phyloP scores from a whole-genome alignment of 208 protist species.

The Porcisia hertigi region DNA sequence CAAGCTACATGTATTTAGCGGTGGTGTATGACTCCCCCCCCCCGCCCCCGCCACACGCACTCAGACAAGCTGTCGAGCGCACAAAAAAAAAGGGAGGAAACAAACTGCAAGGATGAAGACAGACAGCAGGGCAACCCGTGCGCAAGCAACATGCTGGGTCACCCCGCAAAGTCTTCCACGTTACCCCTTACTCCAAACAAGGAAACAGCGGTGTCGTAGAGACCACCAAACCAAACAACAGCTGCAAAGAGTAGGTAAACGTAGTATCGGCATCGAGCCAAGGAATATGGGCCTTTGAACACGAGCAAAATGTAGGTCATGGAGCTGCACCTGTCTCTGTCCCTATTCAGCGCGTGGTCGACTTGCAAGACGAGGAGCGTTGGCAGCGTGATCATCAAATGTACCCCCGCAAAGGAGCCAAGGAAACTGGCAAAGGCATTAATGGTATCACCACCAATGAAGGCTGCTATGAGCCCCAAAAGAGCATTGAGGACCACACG shows the following conservation, averaged over 20 bases:
- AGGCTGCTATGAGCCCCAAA: slow-evolving; percentile 51
- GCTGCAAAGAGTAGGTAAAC: slow-evolving; percentile 56
- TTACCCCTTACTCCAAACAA: slow-evolving; percentile 11
- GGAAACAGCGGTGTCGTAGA: slow-evolving; percentile 47
- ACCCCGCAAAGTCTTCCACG: neutral
- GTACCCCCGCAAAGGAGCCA: slow-evolving; percentile 76
- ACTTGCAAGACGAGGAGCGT: slow-evolving; percentile 59
- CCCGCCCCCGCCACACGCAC: no score
- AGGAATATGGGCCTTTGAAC: slow-evolving; percentile 43
- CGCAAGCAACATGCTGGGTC: no score
- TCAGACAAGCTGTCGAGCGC: no score
- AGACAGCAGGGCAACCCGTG: neutral
- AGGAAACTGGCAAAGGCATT: slow-evolving; percentile 82
- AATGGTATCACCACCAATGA: slow-evolving; percentile 72
- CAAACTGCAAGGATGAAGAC: neutral
- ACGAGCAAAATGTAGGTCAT: slow-evolving; percentile 41
- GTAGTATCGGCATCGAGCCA: slow-evolving; percentile 41
- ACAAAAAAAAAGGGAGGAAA: neutral
- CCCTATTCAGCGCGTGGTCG: slow-evolving; percentile 39
- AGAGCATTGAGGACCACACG: slow-evolving; percentile 52
- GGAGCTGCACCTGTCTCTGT: slow-evolving; percentile 36
- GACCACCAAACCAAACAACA: slow-evolving; percentile 52
- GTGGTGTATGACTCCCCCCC: no score
- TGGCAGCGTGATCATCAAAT: slow-evolving; percentile 81
- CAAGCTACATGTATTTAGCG: no score